Conservation (phyloP, 148 eudicot genomes). For the Camellia sinensis region DNA sequence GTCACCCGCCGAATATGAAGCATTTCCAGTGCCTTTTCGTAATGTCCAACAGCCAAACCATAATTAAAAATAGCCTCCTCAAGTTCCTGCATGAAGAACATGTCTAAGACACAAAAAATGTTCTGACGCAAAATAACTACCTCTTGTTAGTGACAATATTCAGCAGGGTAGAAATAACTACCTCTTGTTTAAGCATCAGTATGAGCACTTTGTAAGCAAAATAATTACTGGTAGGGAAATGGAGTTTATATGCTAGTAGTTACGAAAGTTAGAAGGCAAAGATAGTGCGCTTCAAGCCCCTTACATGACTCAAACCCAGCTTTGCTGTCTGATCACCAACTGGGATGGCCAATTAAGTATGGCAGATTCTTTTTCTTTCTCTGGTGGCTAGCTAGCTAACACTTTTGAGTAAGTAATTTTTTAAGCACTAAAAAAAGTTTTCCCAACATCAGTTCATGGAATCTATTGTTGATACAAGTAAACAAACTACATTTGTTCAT, state of each 20-base stretch:
- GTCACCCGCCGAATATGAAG: conserved; percentile 4
- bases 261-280: background rate
- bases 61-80: conserved; percentile 21
- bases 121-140: background rate
- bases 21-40: conserved; percentile 24
- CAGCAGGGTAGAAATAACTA: background rate
- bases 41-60: conserved; percentile 15
- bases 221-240: background rate
- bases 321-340: too few relatives aligned
- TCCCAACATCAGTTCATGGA: background rate
- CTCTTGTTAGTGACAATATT: too few relatives aligned
- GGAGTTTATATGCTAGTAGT: background rate
- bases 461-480: background rate
- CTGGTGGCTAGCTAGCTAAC: too few relatives aligned
- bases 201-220: background rate
- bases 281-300: background rate
- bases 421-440: background rate
- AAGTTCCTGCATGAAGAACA: conserved; percentile 37
- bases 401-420: background rate
- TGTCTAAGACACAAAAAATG: conserved; percentile 2
- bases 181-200: background rate
- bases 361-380: too few relatives aligned
- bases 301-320: background rate
- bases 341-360: too few relatives aligned
- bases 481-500: background rate